Evolutionary conservation across 1,284 basidiomycete genomes (phyloP), one percentile per base, ranked within the genome.

Genomic region (Ceratorhiza oryzae-sativae): DNA sequence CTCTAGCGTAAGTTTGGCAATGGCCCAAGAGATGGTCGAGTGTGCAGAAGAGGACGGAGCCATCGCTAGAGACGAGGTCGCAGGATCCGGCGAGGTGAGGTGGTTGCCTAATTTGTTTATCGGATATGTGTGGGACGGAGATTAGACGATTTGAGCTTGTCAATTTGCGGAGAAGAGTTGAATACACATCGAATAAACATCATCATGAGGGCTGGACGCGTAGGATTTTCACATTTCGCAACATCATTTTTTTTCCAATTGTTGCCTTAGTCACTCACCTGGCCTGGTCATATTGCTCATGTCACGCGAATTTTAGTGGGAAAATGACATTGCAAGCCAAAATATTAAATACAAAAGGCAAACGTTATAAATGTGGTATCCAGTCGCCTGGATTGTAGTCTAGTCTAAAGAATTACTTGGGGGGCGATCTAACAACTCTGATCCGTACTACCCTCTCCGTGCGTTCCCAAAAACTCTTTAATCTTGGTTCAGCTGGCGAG

Each of bases 21-120:
- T 97, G 58, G 85, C 88, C 2, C 83, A 84, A 70, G 92, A 95
- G 78, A 87, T 96, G 86, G 81, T 96, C 32, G 83, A 84, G 55
- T 87, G 86, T 55, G 86, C 91, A 3, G 93, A 95, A 81, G 80
- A 80, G 61, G 84, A 85, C 39, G 87, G 87, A 0, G 85, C 84
- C 72, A 83, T 96, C 30, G 90, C 90, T 77, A 83, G 93, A 75
- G 95, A 96, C 79, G 80, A 84, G 77, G 79, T 79, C 41, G 78
- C 77, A 77, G 80, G 81, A 62, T 75, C 76, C 58, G 81, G 81
- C 4, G 87, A 86, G 60, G 84, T 88, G 70, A 79, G 87, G 72
- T 89, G 86, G 84, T 93, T 88, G 84, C 83, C 83, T 39, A 92
- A 95, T 81, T 76, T 87, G 25, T 92, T 95, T 77, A 79, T 80